Base-by-base conservation (phyloP, 768 basidiomycete species). In the Pisolithus sp. region DNA sequence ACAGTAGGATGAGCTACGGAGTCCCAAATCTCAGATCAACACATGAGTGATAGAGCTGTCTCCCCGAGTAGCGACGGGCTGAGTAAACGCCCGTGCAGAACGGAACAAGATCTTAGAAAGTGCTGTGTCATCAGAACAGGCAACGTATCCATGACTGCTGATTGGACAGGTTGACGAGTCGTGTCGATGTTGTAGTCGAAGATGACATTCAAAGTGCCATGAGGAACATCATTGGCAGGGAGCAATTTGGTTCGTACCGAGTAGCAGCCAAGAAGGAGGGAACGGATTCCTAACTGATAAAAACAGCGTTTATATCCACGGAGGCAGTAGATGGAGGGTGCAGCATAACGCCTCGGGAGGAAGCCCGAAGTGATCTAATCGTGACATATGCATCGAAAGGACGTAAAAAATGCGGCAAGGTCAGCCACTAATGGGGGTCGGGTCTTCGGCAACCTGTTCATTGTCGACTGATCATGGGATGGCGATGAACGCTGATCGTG, bases 251-350 rank as follows among this genome's bases (percentile, higher is more conserved):
- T 41, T 41, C 7, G 40, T 18, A 41, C 40, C 40, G 40, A 41
- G n/a, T 15, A 41, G 21, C 7, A 41, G 24, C 15, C 43, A 44
- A 44, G 26, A 44, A 44, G 43, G 43, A 23, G 43, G 3, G 24
- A 17, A 23, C 13, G 43, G 17, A 26, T 41, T 41, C 10, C 40
- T 41, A 41, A 20, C 38, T 39, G n/a, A 5, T 9, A 7, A 21
- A 23, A 13, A 51, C 17, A 34, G 51, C 20, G 59, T 52, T 55
- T 66, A 66, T 66, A 48, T 68, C 65, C 65, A 66, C 65, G 65
- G 65, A 57, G 54, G 37, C 21, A 44, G 31, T 34, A 46, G 28
- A 17, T 15, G 20, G 42, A 50, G 2, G 30, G 26, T 24, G n/a
- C 24, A 30, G 36, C 18, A 31, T 56, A 56, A 50, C 49, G 49